phyloP scores from a whole-genome alignment of 1,284 basidiomycete species.

The Xanthoconium separans region DNA sequence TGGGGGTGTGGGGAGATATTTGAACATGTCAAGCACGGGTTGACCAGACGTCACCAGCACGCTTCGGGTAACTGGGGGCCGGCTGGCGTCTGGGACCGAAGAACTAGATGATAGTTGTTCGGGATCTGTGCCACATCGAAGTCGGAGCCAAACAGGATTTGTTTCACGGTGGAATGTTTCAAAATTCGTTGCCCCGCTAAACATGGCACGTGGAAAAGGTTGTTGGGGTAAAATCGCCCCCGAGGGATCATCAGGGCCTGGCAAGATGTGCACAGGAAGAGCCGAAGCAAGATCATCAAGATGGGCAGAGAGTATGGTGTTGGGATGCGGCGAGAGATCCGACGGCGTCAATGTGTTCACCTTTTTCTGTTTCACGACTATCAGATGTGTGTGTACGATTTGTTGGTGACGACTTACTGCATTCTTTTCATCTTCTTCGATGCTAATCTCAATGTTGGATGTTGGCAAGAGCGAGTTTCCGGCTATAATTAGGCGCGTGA shows the following conservation, averaged over 20 bases:
- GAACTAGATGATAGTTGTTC: constrained; percentile 16
- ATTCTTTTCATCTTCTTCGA: constrained; percentile 53
- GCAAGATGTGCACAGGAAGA: constrained; percentile 80
- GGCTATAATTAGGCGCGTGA: constrained; percentile 82
- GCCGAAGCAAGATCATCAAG: constrained; percentile 72
- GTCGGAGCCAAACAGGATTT: constrained; percentile 86
- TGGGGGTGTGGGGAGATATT: constrained; percentile 76
- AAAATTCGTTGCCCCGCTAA: constrained; percentile 67
- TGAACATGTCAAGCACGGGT: constrained; percentile 92
- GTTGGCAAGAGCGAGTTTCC: constrained; percentile 79
- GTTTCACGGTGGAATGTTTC: constrained; percentile 79
- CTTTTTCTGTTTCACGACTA: constrained; percentile 43
- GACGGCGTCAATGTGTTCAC: constrained; percentile 57
- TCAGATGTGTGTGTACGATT: constrained; percentile 3
- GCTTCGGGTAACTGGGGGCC: constrained; percentile 41
- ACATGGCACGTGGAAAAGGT: constrained; percentile 88
- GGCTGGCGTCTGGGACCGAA: constrained; percentile 15
- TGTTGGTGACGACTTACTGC: constrained; percentile 41
- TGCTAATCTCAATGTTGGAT: constrained; percentile 28
- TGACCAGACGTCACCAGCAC: constrained; percentile 89
- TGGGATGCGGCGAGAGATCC: constrained; percentile 74
- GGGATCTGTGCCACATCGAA: constrained; percentile 37
- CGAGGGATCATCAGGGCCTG: constrained; percentile 86
- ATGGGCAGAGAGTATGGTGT: constrained; percentile 65
- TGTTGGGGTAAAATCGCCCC: constrained; percentile 93